Evolutionary conservation across 805 yeast species (phyloP).

Genomic region (Wickerhamiella australiensis): DNA sequence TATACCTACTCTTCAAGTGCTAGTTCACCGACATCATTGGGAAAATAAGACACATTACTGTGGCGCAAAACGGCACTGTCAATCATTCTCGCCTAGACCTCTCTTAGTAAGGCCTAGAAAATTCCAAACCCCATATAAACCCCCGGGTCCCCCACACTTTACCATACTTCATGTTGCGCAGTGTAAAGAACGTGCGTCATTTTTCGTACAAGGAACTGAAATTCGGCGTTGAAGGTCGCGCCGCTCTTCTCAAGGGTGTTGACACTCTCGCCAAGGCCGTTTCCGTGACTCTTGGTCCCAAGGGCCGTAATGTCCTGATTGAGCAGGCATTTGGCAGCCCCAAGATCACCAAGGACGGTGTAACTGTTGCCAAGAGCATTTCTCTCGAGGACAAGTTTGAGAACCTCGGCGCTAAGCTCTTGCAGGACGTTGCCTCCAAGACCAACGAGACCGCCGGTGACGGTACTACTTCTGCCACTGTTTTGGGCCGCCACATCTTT

Average conservation of each 20-base stretch:
- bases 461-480: constrained; percentile 97
- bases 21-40: no score
- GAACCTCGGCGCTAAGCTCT: constrained; percentile 87
- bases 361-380: constrained; percentile 84
- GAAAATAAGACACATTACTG: no score
- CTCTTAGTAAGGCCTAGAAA: constrained; percentile 9
- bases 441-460: constrained; percentile 98
- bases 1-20: no score
- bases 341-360: constrained; percentile 98
- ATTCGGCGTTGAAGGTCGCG: constrained; percentile 96
- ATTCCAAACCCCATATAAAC: constrained; percentile 8
- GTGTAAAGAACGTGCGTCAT: constrained; percentile 25
- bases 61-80: no score
- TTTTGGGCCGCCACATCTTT: constrained; percentile 88
- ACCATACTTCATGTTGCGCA: constrained; percentile 1
- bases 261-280: constrained; percentile 93
- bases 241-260: constrained; percentile 86
- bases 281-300: constrained; percentile 92
- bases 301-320: constrained; percentile 91
- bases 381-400: constrained; percentile 80
- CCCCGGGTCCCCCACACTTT: neutral
- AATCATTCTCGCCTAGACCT: no score
- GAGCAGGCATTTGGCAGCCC: constrained; percentile 97
- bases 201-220: constrained; percentile 76
- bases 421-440: constrained; percentile 94